Evolutionary conservation across 352 stramenopile species (phyloP).

Genomic region (Phytophthora citricola): DNA sequence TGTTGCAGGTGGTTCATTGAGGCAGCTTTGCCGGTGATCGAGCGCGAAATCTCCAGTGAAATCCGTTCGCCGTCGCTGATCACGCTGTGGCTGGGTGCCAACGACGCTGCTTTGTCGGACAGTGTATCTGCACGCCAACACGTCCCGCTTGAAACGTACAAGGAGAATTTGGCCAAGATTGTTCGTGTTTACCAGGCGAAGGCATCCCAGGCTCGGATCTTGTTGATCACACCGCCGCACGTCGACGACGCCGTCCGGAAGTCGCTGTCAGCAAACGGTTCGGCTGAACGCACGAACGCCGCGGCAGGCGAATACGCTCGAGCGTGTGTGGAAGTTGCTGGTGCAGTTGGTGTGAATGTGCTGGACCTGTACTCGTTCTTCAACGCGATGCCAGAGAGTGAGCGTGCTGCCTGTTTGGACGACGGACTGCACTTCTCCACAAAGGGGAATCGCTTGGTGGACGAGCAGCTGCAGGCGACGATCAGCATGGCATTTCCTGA

Average conservation of each 20-base stretch:
- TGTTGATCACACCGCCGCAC: conserved; percentile 66
- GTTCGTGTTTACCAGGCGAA: conserved; percentile 24
- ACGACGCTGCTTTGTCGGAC: conserved; percentile 56
- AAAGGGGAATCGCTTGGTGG: conserved; percentile 54
- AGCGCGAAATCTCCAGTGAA: conserved; percentile 42
- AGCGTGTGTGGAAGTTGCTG: conserved; percentile 48
- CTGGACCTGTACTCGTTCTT: conserved; percentile 63
- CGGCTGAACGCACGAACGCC: conserved; percentile 54
- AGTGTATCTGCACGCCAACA: conserved; percentile 40
- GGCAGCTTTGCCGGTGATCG: conserved; percentile 43
- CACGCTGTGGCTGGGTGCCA: conserved; percentile 74
- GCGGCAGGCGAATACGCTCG: conserved; percentile 49
- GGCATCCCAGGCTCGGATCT: conserved; percentile 39
- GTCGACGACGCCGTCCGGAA: conserved; percentile 51
- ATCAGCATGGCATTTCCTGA: conserved; percentile 39
- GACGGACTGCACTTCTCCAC: conserved; percentile 68
- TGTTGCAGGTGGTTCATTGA: conserved; percentile 55
- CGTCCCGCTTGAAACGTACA: conserved; percentile 57
- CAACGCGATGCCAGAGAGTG: conserved; percentile 36
- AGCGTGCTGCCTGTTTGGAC: conserved; percentile 44
- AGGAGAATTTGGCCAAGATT: conserved; percentile 46
- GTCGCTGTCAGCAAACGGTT: conserved; percentile 8
- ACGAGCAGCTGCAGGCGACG: conserved; percentile 42
- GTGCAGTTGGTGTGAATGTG: conserved; percentile 30
- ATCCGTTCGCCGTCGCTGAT: conserved; percentile 49